Evolutionary conservation across 1,139 yeast species (phyloP).

Genomic region (Protomyces pachydermus): DNA sequence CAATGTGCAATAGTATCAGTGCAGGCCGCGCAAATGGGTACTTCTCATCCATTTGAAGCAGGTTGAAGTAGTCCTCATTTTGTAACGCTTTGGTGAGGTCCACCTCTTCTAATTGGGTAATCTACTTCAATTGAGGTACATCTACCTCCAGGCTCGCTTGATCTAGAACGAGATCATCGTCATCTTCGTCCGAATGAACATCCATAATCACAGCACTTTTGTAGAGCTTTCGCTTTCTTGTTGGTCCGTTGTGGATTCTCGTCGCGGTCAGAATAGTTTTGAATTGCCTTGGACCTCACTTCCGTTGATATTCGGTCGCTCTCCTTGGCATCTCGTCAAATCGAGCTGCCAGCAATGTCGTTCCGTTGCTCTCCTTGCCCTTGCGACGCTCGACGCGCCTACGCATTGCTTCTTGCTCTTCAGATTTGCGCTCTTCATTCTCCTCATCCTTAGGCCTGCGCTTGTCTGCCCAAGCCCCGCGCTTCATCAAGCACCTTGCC

Average conservation of each 20-base stretch:
- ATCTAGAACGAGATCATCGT: not conserved
- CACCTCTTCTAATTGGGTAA: too few species aligned
- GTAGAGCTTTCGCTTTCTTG: not conserved
- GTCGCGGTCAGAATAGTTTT: not conserved
- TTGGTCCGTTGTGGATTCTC: not conserved
- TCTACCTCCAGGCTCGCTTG: too few species aligned
- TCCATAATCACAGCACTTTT: not conserved
- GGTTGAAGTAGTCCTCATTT: too few species aligned
- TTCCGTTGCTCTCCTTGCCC: not conserved
- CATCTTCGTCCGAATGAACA: not conserved
- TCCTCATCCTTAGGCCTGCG: constrained; percentile 25
- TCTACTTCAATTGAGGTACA: too few species aligned
- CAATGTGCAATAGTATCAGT: too few species aligned
- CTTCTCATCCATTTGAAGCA: too few species aligned
- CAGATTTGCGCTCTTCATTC: not conserved
- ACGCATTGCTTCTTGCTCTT: constrained; percentile 13
- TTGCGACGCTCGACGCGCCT: not conserved
- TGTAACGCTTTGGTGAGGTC: too few species aligned
- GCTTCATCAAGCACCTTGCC: constrained; percentile 23
- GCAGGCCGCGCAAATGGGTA: too few species aligned
- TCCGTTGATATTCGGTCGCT: not conserved
- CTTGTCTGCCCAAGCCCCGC: constrained; percentile 19
- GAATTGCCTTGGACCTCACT: not conserved
- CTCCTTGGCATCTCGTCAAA: not conserved
- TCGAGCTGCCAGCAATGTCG: not conserved